Conservation (phyloP, 768 basidiomycete species). For the Boletus reticuloceps region DNA sequence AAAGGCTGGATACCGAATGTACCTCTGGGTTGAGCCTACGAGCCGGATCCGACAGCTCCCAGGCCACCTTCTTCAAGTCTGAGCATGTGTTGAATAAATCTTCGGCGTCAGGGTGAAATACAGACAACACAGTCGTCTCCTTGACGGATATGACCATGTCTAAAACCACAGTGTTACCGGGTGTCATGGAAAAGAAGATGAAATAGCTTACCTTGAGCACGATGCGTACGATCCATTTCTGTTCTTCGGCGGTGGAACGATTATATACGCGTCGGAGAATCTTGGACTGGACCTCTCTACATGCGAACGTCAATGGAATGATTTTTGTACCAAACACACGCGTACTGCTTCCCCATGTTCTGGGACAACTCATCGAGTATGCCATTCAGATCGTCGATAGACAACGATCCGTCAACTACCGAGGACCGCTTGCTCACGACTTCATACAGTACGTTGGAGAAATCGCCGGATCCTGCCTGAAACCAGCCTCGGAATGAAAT, state of each 20-base stretch:
- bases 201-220: slow-evolving; percentile 71
- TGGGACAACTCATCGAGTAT: slow-evolving; percentile 75
- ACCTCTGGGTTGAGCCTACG: slow-evolving; percentile 64
- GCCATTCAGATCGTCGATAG: slow-evolving; percentile 82
- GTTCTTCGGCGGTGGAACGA: slow-evolving; percentile 80
- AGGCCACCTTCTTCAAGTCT: slow-evolving; percentile 90
- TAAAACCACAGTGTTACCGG: slow-evolving; percentile 25
- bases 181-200: neutral
- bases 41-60: slow-evolving; percentile 79
- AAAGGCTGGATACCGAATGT: neutral
- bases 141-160: slow-evolving; percentile 92
- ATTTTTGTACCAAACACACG: neutral
- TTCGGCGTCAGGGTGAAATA: slow-evolving; percentile 93
- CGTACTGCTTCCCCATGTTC: slow-evolving; percentile 73
- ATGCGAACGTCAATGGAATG: slow-evolving; percentile 7
- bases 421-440: slow-evolving; percentile 84
- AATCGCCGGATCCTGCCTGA: slow-evolving; percentile 79
- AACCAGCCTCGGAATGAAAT: neutral
- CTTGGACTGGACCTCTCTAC: slow-evolving; percentile 71
- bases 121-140: slow-evolving; percentile 87
- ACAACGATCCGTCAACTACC: slow-evolving; percentile 67
- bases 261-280: slow-evolving; percentile 78
- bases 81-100: slow-evolving; percentile 96
- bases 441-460: slow-evolving; percentile 82
- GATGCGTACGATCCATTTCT: slow-evolving; percentile 94